Base-by-base conservation (phyloP, 2,329 filamentous ascomycete genomes). In the Hymenoscyphus linearis region DNA sequence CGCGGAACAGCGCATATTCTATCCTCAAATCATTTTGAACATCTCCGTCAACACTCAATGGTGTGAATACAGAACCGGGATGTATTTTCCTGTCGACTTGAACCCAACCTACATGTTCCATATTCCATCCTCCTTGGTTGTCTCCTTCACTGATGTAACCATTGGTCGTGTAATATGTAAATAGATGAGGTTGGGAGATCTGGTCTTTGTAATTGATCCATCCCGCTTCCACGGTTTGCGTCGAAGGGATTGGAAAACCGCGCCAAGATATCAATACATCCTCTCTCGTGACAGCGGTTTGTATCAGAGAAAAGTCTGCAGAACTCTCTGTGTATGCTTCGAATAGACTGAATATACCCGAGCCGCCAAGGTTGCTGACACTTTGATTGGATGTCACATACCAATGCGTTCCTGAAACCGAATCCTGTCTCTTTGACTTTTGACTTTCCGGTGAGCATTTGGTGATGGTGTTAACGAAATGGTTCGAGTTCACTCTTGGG, bases 131-230 rank as follows among this genome's bases (percentile, higher is more conserved):
- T 16, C 64, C 62, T 2, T 44, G 9, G 31, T 62, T 54, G 35
- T 64, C 56, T 2, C 60, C 64, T 10, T 55, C 13, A 0, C 22
- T 14, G 6, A 53, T 22, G 37, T 66, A 66, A 9, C 58, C 59
- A 40, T 62, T 55, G 16, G 62, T 64, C 4, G 59, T 66, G 27
- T 60, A 66, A 52, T 55, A 66, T 2, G 59, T 65, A 37, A 65
- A 65, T 10, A 65, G 56, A 57, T 64, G 62, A 10, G 62, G 62
- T 3, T 40, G 34, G 1, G 56, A 18, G 12, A 61, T 56, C 37
- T 64, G 60, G n/a, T 59, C 34, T 6, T 56, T 56, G 55, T 60
- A 65, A 34, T 65, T 64, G 55, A 64, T 62, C 64, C 64, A 65
- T 26, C 64, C 64, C 13, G 64, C 64, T 31, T 65, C 64, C 4